phyloP scores from a whole-genome alignment of 1,284 basidiomycete species.

The Trichosporon ovoides region DNA sequence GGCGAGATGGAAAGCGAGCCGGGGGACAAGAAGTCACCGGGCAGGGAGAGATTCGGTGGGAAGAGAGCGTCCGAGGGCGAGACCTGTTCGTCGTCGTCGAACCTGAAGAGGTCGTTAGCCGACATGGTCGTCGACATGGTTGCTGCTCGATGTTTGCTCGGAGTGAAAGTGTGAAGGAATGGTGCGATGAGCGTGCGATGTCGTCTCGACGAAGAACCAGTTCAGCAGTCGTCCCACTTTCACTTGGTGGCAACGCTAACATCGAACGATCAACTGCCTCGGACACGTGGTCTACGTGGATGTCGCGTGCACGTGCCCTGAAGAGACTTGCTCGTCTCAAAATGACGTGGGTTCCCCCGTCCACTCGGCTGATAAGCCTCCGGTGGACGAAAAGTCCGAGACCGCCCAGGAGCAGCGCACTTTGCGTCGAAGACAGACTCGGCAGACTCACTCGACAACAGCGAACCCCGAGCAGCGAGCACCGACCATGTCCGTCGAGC shows the following conservation, averaged over 20 bases:
- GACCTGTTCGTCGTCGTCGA: conserved; percentile 20
- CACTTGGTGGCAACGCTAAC: no score
- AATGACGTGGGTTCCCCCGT: no score
- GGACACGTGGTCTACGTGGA: no score
- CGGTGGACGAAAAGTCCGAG: conserved; percentile 3
- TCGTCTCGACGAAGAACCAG: no score
- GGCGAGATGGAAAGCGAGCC: conserved; percentile 13
- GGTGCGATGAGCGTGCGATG: background rate
- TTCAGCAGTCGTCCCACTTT: no score
- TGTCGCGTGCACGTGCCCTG: no score
- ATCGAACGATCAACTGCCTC: no score
- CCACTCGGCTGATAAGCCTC: no score
- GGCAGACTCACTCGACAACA: background rate
- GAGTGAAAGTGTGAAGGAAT: no score
- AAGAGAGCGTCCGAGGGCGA: conserved; percentile 28
- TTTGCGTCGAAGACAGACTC: background rate
- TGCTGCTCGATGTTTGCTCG: background rate
- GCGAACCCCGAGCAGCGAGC: background rate
- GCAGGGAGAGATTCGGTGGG: conserved; percentile 26
- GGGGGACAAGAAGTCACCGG: conserved; percentile 17
- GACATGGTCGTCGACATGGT: conserved; percentile 20
- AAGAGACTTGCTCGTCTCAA: no score
- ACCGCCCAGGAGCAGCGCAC: background rate
- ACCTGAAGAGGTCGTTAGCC: conserved; percentile 20
- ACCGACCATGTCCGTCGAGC: background rate